These are phyloP conservation scores for Volvox africanus DNA, from an alignment of 139 green algal genomes.

Conservation along the genomic window DNA sequence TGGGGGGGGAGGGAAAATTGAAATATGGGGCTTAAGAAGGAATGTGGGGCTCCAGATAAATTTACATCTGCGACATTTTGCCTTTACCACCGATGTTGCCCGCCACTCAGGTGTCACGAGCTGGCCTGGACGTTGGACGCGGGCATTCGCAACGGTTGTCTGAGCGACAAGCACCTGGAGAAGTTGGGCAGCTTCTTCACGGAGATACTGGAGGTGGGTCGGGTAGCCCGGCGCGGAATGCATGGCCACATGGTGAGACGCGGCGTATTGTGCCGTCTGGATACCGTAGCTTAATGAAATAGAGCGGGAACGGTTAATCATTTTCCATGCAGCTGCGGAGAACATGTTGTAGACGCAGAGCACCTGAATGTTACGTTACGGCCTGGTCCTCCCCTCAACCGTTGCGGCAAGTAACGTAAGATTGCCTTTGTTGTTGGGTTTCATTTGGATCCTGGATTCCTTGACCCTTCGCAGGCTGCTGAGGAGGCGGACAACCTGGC, in stretches of 20 bases:
- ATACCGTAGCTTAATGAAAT: too few relatives aligned
- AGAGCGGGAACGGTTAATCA: too few relatives aligned
- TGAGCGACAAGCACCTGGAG: slow-evolving; percentile 64
- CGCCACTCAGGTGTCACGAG: slow-evolving; percentile 59
- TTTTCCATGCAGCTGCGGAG: too few relatives aligned
- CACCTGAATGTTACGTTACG: background rate
- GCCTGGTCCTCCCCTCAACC: background rate
- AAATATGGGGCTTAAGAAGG: too few relatives aligned
- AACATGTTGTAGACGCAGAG: background rate
- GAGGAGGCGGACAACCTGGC: slow-evolving; percentile 26
- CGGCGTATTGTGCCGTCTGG: background rate
- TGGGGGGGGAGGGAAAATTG: too few relatives aligned
- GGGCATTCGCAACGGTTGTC: slow-evolving; percentile 47
- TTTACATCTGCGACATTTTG: too few relatives aligned
- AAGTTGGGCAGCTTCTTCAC: slow-evolving; percentile 73
- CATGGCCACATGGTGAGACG: background rate
- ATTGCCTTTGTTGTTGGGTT: too few relatives aligned
- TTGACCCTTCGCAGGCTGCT: slow-evolving; percentile 3
- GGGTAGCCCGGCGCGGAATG: too few relatives aligned
- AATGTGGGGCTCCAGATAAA: too few relatives aligned
- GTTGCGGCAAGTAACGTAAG: too few relatives aligned
- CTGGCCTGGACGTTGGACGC: slow-evolving; percentile 84
- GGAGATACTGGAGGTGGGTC: slow-evolving; percentile 35
- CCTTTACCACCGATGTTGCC: background rate
- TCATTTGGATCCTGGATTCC: too few relatives aligned